Conservation (phyloP, 2,329 filamentous ascomycete species). For the Colletotrichum shisoi region DNA sequence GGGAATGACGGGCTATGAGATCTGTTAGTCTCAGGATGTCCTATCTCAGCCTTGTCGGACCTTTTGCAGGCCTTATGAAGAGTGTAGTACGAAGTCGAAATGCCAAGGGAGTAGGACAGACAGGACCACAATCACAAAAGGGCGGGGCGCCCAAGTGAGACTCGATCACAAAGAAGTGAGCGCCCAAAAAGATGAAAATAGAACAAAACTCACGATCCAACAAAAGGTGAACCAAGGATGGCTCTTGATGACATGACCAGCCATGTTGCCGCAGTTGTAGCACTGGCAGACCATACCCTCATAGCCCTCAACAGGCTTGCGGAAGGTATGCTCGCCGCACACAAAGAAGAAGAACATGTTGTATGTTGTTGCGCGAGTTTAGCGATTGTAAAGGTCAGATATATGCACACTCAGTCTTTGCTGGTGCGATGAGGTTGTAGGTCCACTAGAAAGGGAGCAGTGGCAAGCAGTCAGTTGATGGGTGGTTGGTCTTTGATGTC, state of each 20-base stretch:
- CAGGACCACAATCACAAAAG: background rate
- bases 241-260: constrained; percentile 67
- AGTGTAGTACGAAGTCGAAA: background rate
- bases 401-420: constrained; percentile 14
- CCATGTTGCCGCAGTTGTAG: constrained; percentile 72
- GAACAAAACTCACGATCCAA: constrained; percentile 65
- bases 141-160: background rate
- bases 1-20: constrained; percentile 70
- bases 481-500: background rate
- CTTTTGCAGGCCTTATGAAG: background rate
- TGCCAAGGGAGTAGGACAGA: constrained; percentile 4
- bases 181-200: background rate
- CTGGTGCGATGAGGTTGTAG: constrained; percentile 4
- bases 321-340: constrained; percentile 69
- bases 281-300: constrained; percentile 69
- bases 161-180: background rate
- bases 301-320: constrained; percentile 67
- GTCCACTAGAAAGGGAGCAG: background rate
- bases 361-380: constrained; percentile 44
- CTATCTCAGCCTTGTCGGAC: background rate
- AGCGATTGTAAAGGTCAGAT: constrained; percentile 19
- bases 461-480: background rate
- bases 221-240: constrained; percentile 82
- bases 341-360: constrained; percentile 69
- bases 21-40: constrained; percentile 17